Evolutionary conservation across 805 yeast species (phyloP), one percentile per base, ranked within the genome.

Genomic region (Myxozyma nipponensis): DNA sequence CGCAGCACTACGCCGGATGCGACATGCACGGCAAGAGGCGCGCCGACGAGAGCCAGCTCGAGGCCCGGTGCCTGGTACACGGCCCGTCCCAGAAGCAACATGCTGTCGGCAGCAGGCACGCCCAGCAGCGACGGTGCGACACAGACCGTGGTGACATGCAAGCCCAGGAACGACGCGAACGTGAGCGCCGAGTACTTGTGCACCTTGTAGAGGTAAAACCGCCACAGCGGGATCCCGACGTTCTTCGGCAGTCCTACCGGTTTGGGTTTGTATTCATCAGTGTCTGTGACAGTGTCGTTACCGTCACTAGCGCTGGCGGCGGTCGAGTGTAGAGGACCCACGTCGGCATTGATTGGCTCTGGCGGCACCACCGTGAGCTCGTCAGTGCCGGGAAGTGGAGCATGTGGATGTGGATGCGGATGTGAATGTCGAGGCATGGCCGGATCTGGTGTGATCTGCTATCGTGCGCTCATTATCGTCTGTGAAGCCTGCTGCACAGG

Each of bases 131-230:
- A 64, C 0, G 93, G 91, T 0, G 77, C 72, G 1, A 77, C 56
- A 0, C 78, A 69, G 3, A 81, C 83, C 0, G 83, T 71, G 1
- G 78, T 52, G 0, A 78, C 60, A 63, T 85, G 93, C 7, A 84
- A 65, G 0, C 78, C 73, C 1, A 81, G 65, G 62, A 85, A 85
- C 1, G 74, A 66, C 0, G 76, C 62, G 62, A 85, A 79, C 7
- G 80, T 70, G 44, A 78, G 73, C 0, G 86, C 80, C 13, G 86
- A 77, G 64, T 78, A 81, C 62, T 78, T 78, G 66, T 85, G 93
- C 0, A 67, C 37, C 13, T 40, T 25, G 25, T 41, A 44, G 7
- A 58, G 44, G 25, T 50, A 47, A 24, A 44, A 49, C 22, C 49
- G 52, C 52, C 53, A 55, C 10, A 36, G n/a, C 30, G 10, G 43